Evolutionary conservation across 129 eudicot species (phyloP), one percentile per base, ranked within the genome.

Genomic region (Tanacetum coccineum): DNA sequence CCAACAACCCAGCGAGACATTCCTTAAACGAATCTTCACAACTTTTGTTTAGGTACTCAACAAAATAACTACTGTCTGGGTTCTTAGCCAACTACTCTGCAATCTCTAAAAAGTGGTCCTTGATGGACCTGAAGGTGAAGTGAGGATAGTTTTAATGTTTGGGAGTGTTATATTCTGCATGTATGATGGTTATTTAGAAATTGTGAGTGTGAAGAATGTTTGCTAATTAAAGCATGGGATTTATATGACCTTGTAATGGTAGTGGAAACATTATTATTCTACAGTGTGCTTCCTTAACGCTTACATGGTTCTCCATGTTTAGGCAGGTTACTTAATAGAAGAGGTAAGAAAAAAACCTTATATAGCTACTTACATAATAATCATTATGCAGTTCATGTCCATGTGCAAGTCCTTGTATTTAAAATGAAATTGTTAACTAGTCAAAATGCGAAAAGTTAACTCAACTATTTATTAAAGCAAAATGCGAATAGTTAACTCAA

Each of bases 171-270:
- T 22, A 22, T 22, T 22, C 25, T 1, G 25, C 1, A 22, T 22
- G 25, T 2, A 22, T 22, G 25, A 22, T 22, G 25, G 25, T 22
- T 22, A 22, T 22, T 22, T 22, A 1, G 25, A 22, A 22, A 22
- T 2, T 2, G 2, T 2, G 25, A 22, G 25, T 2, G 25, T 22
- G 25, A 2, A 22, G 25, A 0, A 22, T 47, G 59, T 62, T 68
- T 22, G 72, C 86, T 10, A 82, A 67, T 19, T 82, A 74, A 62
- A 82, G 75, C 86, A 82, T 82, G 1, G 86, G 86, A 19, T 36
- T 22, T 22, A 22, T 22, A 22, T 22, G 82, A 14, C 86, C 86
- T 64, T 81, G 83, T 4, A 70, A 74, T 3, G 83, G 86, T 9
- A 57, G 15, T 0, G 83, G 74, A 28, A 78, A 80, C 25, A 22